Base-by-base conservation (phyloP, 805 yeast species). In the Candida coquimbonensis region DNA sequence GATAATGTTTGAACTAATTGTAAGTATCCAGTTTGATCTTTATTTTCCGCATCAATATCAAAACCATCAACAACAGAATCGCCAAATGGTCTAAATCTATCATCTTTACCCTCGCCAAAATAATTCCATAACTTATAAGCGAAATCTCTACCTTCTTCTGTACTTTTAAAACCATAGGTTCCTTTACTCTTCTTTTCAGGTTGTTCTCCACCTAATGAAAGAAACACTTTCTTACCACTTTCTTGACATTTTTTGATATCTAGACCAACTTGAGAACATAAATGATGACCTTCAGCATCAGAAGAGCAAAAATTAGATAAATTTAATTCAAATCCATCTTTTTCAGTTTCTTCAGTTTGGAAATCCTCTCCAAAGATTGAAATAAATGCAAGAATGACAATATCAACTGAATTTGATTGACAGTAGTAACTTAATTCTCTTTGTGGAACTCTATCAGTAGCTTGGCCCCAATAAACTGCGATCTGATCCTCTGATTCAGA, bases 41-140 rank as follows among this genome's bases (percentile, higher is more conserved):
- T 71, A 60, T 78, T 75, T 64, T 91, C 98, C 56, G 87, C 80
- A 64, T 91, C 98, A 51, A 90, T 81, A 64, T 91, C 98, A 62
- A 89, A 90, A 16, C 98, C 98, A 65, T 91, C 97, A 39, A 91
- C 72, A 24, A 82, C 64, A 1, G 95, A 72, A 54, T 72, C 76
- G 40, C 85, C 95, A 61, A 88, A 87, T 48, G 83, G 75, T 55
- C 77, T 77, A 53, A 82, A 67, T 27, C 16, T 16, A 21, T 9
- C 26, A 3, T 45, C 37, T 1, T 19, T 14, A 26, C 86, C 87
- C 43, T 70, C 77, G 43, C 81, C 83, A 59, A 85, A 78, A 42
- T 75, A 75, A 47, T 78, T 67, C 77, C 86, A 83, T 36, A 82
- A 61, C 32, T 75, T 66, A 26, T 65, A 68, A 12, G 83, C 90